These are phyloP conservation scores for Mortierella sp. DNA, from an alignment of 371 early-diverging fungal species.

Conservation along the genomic window DNA sequence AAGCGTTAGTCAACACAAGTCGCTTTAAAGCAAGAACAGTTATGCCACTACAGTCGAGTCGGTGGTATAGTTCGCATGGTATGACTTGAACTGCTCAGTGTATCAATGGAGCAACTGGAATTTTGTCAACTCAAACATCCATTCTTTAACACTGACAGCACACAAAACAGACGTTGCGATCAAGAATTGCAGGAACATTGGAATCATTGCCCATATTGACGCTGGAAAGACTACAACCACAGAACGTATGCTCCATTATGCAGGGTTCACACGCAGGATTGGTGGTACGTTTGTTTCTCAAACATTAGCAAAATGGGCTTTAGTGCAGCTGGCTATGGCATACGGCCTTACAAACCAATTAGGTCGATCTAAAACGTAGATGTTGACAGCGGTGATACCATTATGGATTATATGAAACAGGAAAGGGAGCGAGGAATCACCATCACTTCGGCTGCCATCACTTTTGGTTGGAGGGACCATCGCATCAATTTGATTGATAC, in stretches of 20 bases:
- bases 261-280: conserved; percentile 89
- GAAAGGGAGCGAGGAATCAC: conserved; percentile 97
- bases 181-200: conserved; percentile 89
- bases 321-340: neutral
- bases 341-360: conserved; percentile 29
- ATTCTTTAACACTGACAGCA: conserved; percentile 14
- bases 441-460: conserved; percentile 95
- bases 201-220: conserved; percentile 98
- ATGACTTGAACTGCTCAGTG: neutral
- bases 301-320: neutral
- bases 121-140: neutral
- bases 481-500: conserved; percentile 96
- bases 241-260: conserved; percentile 96
- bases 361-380: conserved; percentile 57
- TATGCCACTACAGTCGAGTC: conserved; percentile 30
- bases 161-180: conserved; percentile 64
- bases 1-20: neutral
- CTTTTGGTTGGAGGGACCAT: conserved; percentile 89
- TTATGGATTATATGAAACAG: conserved; percentile 92
- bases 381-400: conserved; percentile 94
- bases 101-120: neutral
- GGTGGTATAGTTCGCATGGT: conserved; percentile 54
- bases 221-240: conserved; percentile 98
- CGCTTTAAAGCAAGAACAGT: conserved; percentile 1
- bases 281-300: conserved; percentile 68